Evolutionary conservation across 306 rosid genomes (phyloP), one percentile per base, ranked within the genome.

Genomic region (Cyamopsis tetragonoloba): DNA sequence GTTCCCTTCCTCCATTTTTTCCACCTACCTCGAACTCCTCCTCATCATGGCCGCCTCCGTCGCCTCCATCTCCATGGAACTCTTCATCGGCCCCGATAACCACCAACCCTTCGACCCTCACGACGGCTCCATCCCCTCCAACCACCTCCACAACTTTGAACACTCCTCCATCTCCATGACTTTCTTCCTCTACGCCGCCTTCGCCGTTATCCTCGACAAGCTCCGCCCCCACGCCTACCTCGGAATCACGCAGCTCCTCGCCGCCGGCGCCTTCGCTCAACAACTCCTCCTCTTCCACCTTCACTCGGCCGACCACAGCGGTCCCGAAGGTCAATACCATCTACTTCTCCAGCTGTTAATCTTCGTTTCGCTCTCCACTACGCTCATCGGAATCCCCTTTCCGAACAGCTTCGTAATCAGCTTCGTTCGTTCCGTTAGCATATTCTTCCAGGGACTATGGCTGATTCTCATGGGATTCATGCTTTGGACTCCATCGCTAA

Each of bases 311-410:
- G 98, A 89, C 32, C 98, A 93, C 72, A 64, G 6, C 44, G 97
- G 96, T 1, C 96, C 95, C 0, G 96, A 89, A 44, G 98, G 97
- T 3, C 98, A 88, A 18, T 93, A 82, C 77, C 98, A 93, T 64
- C 8, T 83, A 46, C 54, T 92, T 26, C 51, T 92, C 0, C 93
- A 87, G 50, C 50, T 89, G 0, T 10, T 93, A 0, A 32, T 89
- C 19, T 0, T 66, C 0, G 65, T 84, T 0, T 87, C 88, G 3
- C 15, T 93, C 0, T 23, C 51, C 37, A 83, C 91, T 0, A 53
- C 96, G 3, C 74, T 92, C 0, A 4, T 88, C 20, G 96, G 91
- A 54, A 86, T 92, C 18, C 69, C 78, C 15, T 0, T 80, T 0
- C 83, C 85, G 0, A 63, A 38, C 10, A 87, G 87, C 28, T 87